Evolutionary conservation across 1,284 basidiomycete species (phyloP).

Genomic region (Fomes fomentarius): DNA sequence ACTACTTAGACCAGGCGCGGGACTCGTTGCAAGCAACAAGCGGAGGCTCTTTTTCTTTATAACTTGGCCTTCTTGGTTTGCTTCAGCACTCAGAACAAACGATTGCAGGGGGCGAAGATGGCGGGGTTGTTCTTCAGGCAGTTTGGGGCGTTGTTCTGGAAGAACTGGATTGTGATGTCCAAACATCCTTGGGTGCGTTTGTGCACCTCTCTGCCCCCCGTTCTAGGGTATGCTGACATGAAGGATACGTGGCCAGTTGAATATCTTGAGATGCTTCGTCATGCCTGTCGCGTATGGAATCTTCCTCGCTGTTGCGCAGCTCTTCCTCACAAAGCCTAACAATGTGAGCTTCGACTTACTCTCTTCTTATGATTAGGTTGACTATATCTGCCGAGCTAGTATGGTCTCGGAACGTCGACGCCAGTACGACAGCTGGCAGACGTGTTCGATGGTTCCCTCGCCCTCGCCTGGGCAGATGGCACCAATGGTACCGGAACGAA

Average conservation of each 20-base stretch:
- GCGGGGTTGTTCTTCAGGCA: constrained; percentile 59
- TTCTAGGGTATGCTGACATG: not conserved
- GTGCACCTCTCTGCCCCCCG: not conserved
- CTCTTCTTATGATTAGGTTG: not conserved
- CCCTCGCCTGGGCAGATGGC: constrained; percentile 68
- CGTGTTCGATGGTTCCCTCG: constrained; percentile 52
- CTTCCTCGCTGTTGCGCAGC: constrained; percentile 67
- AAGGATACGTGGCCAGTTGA: constrained; percentile 45
- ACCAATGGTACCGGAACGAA: constrained; percentile 51
- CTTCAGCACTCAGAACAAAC: too few species aligned
- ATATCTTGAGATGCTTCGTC: constrained; percentile 67
- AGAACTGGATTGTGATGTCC: constrained; percentile 75
- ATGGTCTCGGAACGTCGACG: constrained; percentile 62
- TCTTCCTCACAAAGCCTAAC: constrained; percentile 57
- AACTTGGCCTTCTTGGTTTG: too few species aligned
- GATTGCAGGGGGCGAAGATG: constrained; percentile 13
- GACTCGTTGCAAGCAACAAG: too few species aligned
- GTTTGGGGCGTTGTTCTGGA: constrained; percentile 64
- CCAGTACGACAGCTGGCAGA: constrained; percentile 52
- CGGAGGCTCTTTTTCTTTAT: too few species aligned
- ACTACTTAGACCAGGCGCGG: too few species aligned
- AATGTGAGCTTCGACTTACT: constrained; percentile 43
- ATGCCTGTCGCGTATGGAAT: constrained; percentile 71
- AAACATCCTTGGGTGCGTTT: constrained; percentile 65
- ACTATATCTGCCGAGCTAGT: constrained; percentile 39